phyloP scores from a whole-genome alignment of 139 green algal genomes.

The Chlamydomonas sphaeroides region DNA sequence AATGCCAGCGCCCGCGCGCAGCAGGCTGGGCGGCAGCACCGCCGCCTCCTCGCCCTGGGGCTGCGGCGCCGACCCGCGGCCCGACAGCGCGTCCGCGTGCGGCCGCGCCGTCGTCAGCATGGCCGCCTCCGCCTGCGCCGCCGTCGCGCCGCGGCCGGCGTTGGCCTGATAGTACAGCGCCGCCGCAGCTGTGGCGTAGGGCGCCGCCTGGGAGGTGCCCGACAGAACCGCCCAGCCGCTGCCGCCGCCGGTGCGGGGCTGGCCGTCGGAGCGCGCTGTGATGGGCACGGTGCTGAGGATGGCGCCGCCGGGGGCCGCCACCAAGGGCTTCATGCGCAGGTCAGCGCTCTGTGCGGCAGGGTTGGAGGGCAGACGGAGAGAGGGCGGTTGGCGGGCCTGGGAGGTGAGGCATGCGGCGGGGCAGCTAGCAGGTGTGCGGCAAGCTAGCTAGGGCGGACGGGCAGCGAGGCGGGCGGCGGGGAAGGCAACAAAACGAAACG shows the following conservation, averaged over 20 bases:
- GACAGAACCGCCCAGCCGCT: slow-evolving; percentile 22
- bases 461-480: background rate
- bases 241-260: too few relatives aligned
- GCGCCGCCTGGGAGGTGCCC: slow-evolving; percentile 46
- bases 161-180: slow-evolving; percentile 25
- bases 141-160: background rate
- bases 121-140: background rate
- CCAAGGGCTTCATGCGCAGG: slow-evolving; percentile 1
- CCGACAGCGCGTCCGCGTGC: too few relatives aligned
- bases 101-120: background rate
- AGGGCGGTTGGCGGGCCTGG: too few relatives aligned
- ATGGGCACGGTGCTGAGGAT: background rate
- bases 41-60: too few relatives aligned
- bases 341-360: slow-evolving; percentile 22
- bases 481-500: background rate
- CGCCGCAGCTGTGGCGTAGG: slow-evolving; percentile 31
- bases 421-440: background rate
- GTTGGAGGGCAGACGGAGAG: background rate
- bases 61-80: too few relatives aligned
- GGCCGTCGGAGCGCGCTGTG: background rate
- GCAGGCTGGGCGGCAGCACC: background rate
- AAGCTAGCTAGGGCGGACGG: background rate
- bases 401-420: background rate
- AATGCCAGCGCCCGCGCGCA: slow-evolving; percentile 14
- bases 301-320: slow-evolving; percentile 9